Base-by-base conservation (phyloP, 805 yeast species). In the Lipomyces mesembrius region DNA sequence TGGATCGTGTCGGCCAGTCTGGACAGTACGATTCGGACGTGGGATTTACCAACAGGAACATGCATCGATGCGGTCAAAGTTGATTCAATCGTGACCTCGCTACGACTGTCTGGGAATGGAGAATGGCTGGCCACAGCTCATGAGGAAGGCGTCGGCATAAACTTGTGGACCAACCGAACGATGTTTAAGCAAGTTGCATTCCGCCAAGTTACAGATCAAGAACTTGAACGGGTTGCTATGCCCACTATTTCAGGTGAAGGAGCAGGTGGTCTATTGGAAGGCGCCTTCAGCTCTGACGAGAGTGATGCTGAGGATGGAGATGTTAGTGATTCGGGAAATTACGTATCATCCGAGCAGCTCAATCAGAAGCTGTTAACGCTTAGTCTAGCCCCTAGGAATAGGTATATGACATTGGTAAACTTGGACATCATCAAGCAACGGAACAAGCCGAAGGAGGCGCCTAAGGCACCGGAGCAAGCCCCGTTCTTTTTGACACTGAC, bases 1-100 rank as follows among this genome's bases (percentile, higher is more conserved):
- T 95, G 98, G 98, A 80, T 95, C 46, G 87, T 95, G 8, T 87
- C 95, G 29, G 87, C 91, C 1, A 84, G 92, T 0, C 81, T 92
- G 67, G 99, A 95, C 76, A 83, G 91, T 1, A 92, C 98, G 0
- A 82, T 95, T 59, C 85, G 99, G 74, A 92, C 97, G 0, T 95
- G 98, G 98, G 98, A 95, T 77, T 84, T 95, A 67, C 98, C 98
- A 54, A 90, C 97, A 1, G 98, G 99, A 59, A 91, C 93, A 0
- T 94, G 98, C 78, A 92, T 95, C 65, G 99, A 95, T 79, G 98
- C 97, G 69, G 87, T 94, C 20, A 80, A 81, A 62, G 83, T 95
- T 32, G 87, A 89, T 1, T 86, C 83, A 72, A 93, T 92, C n/a
- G 96, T 89, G 2, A 92, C 98, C 0, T 81, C 85, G 63, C 82